Base-by-base conservation (phyloP, 2,329 filamentous ascomycete genomes). In the Aaosphaeria arxii region DNA sequence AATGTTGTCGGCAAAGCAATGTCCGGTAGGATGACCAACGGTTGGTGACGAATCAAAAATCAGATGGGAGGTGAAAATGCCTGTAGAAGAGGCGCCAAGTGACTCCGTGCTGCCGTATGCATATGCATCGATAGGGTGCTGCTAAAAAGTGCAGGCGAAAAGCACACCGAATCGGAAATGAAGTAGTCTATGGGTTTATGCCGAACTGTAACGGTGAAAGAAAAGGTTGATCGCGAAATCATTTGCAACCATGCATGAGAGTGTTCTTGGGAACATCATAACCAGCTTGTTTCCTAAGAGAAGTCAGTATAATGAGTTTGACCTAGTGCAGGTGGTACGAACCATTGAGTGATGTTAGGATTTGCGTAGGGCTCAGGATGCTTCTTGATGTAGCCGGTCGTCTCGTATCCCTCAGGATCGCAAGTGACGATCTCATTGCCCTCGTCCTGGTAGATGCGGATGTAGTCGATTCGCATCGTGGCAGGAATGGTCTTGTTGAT, bases 401-500 rank as follows among this genome's bases (percentile, higher is more conserved):
- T 89, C 47, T 80, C 78, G 61, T 84, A 88, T 0, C 80, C 84
- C 0, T 75, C 73, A 3, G 86, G 86, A 69, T 89, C 86, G 65
- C 86, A 89, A 11, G 84, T 87, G 43, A 87, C 60, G 36, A 76
- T 76, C 57, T 78, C 74, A 9, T 76, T 72, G 45, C 80, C 77
- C 11, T 78, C 76, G 52, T 85, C 80, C 64, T 88, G 85, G 59
- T 88, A 88, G 44, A 88, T 85, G 11, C 86, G 80, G 46, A 89
- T 76, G 62, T 87, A 88, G 66, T 88, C 85, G 48, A 88, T 74
- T 2, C 84, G 76, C 78, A 88, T 85, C 2, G 75, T 82, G 2
- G 82, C 85, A 3, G 85, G 85, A 58, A 87, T 74, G 40, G 81
- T 69, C 11, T 75, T 58, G 4, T 65, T 71, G 28, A 88, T 69